A percentile compares a stretch with the other conserved stretches of the same genome.
Conservation (phyloP, 768 basidiomycete genomes). For the Mycena sanguinolenta region DNA sequence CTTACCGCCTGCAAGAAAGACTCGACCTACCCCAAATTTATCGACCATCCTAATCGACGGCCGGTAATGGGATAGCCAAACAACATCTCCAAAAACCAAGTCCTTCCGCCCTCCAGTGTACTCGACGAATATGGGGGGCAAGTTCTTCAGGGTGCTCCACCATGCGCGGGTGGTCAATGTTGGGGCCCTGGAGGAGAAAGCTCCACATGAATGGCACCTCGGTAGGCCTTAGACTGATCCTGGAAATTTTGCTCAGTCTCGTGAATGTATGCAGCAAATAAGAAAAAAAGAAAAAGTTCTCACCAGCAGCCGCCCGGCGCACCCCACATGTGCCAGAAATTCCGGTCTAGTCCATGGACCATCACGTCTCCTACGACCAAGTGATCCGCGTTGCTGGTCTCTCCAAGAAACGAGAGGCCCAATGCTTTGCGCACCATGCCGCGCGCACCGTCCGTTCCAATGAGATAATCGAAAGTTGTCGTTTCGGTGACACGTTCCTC, state of each 20-base stretch:
- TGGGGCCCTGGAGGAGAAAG: conserved; percentile 45
- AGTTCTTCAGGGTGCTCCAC: conserved; percentile 37
- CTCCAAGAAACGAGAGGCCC: conserved; percentile 45
- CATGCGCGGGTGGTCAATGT: conserved; percentile 40
- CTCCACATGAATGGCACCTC: conserved; percentile 47
- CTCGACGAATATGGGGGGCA: conserved; percentile 28
- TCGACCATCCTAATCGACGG: conserved; percentile 53
- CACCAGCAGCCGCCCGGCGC: conserved; percentile 51
- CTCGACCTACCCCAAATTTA: conserved; percentile 53
- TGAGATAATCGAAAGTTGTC: conserved; percentile 36
- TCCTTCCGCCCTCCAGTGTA: conserved; percentile 40
- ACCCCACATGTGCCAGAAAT: conserved; percentile 66
- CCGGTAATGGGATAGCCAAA: conserved; percentile 42
- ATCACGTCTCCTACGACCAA: conserved; percentile 52
- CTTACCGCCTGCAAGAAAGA: conserved; percentile 62
- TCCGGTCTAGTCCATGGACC: conserved; percentile 55
- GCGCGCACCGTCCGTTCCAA: conserved; percentile 44
- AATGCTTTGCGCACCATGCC: conserved; percentile 45
- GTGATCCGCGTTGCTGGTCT: conserved; percentile 44
- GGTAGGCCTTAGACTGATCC: conserved; percentile 50
- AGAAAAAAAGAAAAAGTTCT: conserved; percentile 38
- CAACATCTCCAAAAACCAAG: conserved; percentile 42
- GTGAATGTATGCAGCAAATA: not conserved
- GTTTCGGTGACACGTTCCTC: conserved; percentile 30
- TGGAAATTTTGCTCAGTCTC: conserved; percentile 17